phyloP scores from a whole-genome alignment of 768 basidiomycete species.

The Sarcomyxa edulis region DNA sequence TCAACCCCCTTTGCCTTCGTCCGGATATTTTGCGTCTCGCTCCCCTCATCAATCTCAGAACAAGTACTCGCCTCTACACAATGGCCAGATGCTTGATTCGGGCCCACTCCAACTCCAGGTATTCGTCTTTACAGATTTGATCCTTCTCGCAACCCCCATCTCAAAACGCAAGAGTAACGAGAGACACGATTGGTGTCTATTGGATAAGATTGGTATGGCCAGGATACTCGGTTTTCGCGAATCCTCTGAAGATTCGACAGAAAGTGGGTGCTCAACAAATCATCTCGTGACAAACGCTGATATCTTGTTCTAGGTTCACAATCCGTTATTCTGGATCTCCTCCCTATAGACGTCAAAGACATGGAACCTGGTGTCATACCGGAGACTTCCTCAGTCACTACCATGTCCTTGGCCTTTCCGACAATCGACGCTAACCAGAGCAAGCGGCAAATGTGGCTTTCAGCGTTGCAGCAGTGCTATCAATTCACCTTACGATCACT shows the following conservation, averaged over 20 bases:
- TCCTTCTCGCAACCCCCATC: conserved; percentile 48
- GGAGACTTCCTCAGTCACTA: conserved; percentile 21
- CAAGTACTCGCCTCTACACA: conserved; percentile 9
- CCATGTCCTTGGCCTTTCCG: conserved; percentile 28
- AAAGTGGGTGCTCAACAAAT: conserved; percentile 6
- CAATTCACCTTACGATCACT: conserved; percentile 37
- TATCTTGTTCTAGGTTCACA: conserved; percentile 13
- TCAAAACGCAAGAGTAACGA: conserved; percentile 10
- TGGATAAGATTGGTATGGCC: conserved; percentile 33
- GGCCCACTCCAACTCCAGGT: conserved; percentile 27
- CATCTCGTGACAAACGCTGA: conserved; percentile 3
- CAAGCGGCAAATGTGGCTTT: conserved; percentile 32
- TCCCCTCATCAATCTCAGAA: too few relatives aligned
- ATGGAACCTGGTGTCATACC: conserved; percentile 31
- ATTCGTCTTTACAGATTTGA: conserved; percentile 64
- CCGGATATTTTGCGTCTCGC: conserved; percentile 8
- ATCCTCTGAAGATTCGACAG: conserved; percentile 16
- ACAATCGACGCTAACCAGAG: conserved; percentile 5
- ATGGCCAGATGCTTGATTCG: background rate
- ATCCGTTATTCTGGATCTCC: conserved; percentile 41
- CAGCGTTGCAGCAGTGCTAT: conserved; percentile 49
- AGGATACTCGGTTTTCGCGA: conserved; percentile 47
- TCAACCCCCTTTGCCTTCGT: conserved; percentile 13
- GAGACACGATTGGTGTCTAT: conserved; percentile 18
- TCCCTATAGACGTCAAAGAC: conserved; percentile 37